phyloP scores from a whole-genome alignment of 148 eudicot genomes.

The Fagopyrum esculentum region DNA sequence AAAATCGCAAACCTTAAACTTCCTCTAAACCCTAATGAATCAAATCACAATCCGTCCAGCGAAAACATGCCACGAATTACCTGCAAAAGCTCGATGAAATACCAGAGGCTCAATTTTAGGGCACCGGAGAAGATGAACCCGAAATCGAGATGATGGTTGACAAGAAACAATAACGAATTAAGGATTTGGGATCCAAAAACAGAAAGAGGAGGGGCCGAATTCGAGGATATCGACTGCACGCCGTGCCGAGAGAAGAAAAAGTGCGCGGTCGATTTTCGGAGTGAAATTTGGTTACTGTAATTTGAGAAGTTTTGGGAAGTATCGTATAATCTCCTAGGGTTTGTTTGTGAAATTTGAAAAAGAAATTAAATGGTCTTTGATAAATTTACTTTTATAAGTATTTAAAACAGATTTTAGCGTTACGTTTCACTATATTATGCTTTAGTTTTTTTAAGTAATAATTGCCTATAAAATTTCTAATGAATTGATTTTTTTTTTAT shows the following conservation, averaged over 20 bases:
- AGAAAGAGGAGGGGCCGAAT: not conserved
- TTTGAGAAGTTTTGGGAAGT: too few species aligned
- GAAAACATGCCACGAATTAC: not conserved
- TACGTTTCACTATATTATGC: too few species aligned
- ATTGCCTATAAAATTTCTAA: too few species aligned
- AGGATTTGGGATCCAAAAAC: conserved; percentile 1
- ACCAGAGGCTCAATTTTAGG: conserved; percentile 1
- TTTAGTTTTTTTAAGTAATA: too few species aligned
- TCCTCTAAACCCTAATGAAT: conserved; percentile 4
- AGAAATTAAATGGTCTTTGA: too few species aligned
- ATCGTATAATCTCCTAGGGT: too few species aligned
- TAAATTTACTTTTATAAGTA: too few species aligned
- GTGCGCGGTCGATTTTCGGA: not conserved
- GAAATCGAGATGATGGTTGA: not conserved
- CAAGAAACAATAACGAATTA: not conserved
- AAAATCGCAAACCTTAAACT: not conserved
- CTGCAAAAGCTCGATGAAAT: not conserved
- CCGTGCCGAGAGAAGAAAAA: not conserved
- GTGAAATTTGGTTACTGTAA: too few species aligned
- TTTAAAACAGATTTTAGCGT: too few species aligned
- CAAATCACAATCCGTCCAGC: not conserved
- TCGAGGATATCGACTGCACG: not conserved
- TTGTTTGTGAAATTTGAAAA: too few species aligned
- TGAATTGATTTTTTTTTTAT: too few species aligned
- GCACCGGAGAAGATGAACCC: not conserved